Base-by-base conservation (phyloP, 2,329 filamentous ascomycete species). In the Stemphylium beticola region DNA sequence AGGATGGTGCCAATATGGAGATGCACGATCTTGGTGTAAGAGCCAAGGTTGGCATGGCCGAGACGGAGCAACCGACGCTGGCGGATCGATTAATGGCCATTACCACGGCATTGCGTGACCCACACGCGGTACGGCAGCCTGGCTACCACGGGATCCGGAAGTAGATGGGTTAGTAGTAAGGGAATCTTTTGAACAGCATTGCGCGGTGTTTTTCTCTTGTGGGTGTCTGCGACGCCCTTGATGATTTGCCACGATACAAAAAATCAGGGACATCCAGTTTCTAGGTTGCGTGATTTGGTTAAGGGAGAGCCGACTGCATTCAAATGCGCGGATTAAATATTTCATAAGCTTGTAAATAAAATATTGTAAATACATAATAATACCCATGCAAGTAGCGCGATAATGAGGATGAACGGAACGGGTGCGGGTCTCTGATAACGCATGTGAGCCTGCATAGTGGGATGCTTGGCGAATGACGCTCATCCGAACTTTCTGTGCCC, bases 51-150 rank as follows among this genome's bases (percentile, higher is more conserved):
- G 55, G 67, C 17, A 62, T 74, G 12, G 75, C 61, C 9, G 74
- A 73, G 14, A 71, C 68, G 49, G 78, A 79, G 54, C 73, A 77
- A 53, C 68, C 68, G 49, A 79, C 76, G 0, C 67, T 78, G 60
- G 77, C 75, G 4, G 78, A 80, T 42, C 61, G 53, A 24, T 42
- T 74, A 29, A 67, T 74, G 61, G 53, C 62, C 1, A 72, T 74
- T 18, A 74, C 69, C 2, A 68, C 66, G 14, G 62, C 63, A 2
- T 69, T 72, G 41, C 68, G 69, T 5, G 65, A 71, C 34, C 61
- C 60, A 15, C 56, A 70, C 34, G 54, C 63, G 24, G 55, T 50
- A 15, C 54, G 58, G 33, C 43, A 49, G 1, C 37, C 60, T 0
- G 57, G 58, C 17, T 58, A 65, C 10, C 32, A 45, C 20, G 45